Evolutionary conservation across 169 alveolate species (phyloP).

Genomic region (Cryptosporidium muris): DNA sequence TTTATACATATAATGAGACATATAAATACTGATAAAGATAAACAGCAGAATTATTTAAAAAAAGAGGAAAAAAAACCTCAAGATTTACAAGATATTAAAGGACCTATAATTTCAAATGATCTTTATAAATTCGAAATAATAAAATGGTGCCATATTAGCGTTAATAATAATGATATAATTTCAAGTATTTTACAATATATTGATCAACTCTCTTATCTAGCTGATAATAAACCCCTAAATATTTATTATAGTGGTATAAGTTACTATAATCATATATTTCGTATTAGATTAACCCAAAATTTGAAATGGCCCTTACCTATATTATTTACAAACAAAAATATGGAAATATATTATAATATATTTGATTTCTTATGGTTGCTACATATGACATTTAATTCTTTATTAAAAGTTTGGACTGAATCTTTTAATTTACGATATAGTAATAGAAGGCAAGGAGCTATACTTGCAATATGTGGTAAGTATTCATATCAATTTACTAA

Average conservation of each 20-base stretch:
- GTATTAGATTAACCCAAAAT: conserved; percentile 26
- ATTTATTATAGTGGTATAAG: conserved; percentile 10
- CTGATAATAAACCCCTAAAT: conserved; percentile 4
- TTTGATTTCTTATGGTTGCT: conserved; percentile 55
- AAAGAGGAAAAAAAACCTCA: too few relatives aligned
- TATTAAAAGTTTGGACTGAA: conserved; percentile 47
- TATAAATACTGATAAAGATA: not conserved
- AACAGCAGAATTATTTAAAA: not conserved
- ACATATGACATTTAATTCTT: conserved; percentile 25
- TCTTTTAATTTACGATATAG: conserved; percentile 43
- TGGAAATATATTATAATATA: conserved; percentile 59
- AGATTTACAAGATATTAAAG: too few relatives aligned
- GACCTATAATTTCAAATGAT: too few relatives aligned
- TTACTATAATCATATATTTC: conserved; percentile 27
- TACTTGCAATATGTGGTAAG: not conserved
- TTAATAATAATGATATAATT: conserved; percentile 25
- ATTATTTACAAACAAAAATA: conserved; percentile 42
- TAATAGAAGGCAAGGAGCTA: conserved; percentile 4
- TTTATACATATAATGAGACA: conserved; percentile 29
- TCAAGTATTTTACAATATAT: not conserved
- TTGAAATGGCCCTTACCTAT: conserved; percentile 42
- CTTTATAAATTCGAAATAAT: not conserved
- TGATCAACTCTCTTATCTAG: conserved; percentile 8
- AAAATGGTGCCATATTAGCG: conserved; percentile 57
- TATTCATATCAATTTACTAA: not conserved